Percentiles rank a stretch among this genome's conserved stretches.
Evolutionary conservation across 2,329 filamentous ascomycete species (phyloP).

Genomic region (Pestalotiopsis sp.): DNA sequence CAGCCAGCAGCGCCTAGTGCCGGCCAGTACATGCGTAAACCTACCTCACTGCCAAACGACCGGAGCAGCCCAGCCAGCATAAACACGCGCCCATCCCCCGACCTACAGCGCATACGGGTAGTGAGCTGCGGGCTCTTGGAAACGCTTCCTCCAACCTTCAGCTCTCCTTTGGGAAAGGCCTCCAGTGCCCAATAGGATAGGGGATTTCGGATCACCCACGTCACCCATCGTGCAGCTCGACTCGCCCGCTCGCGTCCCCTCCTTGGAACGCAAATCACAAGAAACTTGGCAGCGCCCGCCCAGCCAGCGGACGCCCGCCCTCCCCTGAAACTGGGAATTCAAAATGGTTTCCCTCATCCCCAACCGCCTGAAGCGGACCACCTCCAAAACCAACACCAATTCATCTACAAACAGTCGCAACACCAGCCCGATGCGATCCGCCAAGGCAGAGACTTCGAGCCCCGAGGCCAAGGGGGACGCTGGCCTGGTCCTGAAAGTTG

Average conservation of each 20-base stretch:
- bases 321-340: slow-evolving; percentile 17
- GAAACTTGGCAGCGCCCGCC: slow-evolving; percentile 6
- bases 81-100: background rate
- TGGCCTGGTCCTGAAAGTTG: slow-evolving; percentile 54
- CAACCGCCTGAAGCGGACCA: slow-evolving; percentile 50
- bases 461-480: slow-evolving; percentile 41
- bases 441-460: slow-evolving; percentile 45
- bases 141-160: background rate
- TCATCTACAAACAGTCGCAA: slow-evolving; percentile 50
- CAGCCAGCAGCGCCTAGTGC: background rate
- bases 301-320: slow-evolving; percentile 7
- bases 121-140: background rate
- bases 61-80: background rate
- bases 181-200: slow-evolving; percentile 7
- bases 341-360: slow-evolving; percentile 61
- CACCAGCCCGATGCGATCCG: slow-evolving; percentile 48
- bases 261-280: background rate
- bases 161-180: background rate
- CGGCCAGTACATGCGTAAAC: background rate
- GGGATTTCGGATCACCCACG: slow-evolving; percentile 1
- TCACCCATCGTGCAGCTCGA: slow-evolving; percentile 4
- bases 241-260: background rate
- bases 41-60: background rate
- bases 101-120: background rate
- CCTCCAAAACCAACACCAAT: slow-evolving; percentile 36